Conservation (phyloP, 2,329 filamentous ascomycete genomes). For the Monilinia fructicola region DNA sequence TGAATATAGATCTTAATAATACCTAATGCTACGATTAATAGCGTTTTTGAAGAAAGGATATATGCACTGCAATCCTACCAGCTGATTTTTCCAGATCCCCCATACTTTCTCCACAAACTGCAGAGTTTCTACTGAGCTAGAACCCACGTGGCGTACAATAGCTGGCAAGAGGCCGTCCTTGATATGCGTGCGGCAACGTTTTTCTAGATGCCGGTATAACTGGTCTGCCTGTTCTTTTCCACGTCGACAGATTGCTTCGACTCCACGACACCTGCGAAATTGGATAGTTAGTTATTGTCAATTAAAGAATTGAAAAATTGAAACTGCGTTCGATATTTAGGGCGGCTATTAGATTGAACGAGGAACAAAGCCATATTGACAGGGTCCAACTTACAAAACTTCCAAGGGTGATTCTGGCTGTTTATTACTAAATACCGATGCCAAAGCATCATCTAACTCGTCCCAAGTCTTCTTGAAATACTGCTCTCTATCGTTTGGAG, state of each 20-base stretch:
- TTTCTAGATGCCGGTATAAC: slow-evolving; percentile 65
- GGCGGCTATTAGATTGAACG: neutral
- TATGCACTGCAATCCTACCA: slow-evolving; percentile 52
- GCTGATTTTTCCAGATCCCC: slow-evolving; percentile 74
- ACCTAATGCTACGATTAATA: slow-evolving; percentile 49
- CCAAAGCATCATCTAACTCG: slow-evolving; percentile 72
- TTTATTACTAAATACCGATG: slow-evolving; percentile 66
- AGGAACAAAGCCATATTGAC: neutral
- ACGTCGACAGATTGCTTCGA: slow-evolving; percentile 87
- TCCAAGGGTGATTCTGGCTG: slow-evolving; percentile 75
- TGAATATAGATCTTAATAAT: slow-evolving; percentile 83
- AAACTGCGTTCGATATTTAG: neutral
- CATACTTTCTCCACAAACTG: slow-evolving; percentile 59
- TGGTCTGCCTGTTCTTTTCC: slow-evolving; percentile 59
- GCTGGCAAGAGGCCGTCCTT: slow-evolving; percentile 56
- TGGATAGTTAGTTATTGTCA: neutral
- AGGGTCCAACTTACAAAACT: slow-evolving; percentile 51
- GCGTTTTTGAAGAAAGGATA: neutral
- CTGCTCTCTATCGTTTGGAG: slow-evolving; percentile 60
- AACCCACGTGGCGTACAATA: slow-evolving; percentile 51
- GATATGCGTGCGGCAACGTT: slow-evolving; percentile 67
- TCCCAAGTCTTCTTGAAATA: slow-evolving; percentile 77
- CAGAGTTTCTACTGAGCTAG: slow-evolving; percentile 63
- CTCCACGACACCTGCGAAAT: slow-evolving; percentile 64
- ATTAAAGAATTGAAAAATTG: neutral